Evolutionary conservation across 2,329 filamentous ascomycete genomes (phyloP).

Genomic region (Ascochyta rabiei): DNA sequence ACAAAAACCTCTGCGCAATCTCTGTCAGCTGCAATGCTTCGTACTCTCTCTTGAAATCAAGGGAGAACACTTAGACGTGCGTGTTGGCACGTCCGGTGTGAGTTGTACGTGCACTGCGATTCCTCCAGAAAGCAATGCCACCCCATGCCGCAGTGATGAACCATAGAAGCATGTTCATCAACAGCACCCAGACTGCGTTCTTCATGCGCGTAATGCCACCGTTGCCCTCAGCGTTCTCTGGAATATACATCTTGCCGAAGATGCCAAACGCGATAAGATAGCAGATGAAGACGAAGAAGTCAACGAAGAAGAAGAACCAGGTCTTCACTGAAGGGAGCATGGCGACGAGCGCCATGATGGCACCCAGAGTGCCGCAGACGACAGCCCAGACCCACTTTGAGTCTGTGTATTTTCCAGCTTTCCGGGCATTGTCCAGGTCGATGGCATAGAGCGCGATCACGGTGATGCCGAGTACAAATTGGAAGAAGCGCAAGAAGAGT

Average conservation of each 20-base stretch:
- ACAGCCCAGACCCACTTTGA: slow-evolving; percentile 63
- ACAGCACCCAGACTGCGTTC: slow-evolving; percentile 82
- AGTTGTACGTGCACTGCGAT: slow-evolving; percentile 37
- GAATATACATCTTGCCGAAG: slow-evolving; percentile 82
- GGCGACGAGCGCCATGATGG: slow-evolving; percentile 59
- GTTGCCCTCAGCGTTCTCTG: slow-evolving; percentile 69
- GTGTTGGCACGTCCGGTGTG: slow-evolving; percentile 25
- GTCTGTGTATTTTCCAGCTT: slow-evolving; percentile 53
- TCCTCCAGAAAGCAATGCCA: slow-evolving; percentile 62
- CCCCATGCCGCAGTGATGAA: slow-evolving; percentile 65
- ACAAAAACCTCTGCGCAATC: slow-evolving; percentile 3
- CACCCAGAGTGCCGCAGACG: slow-evolving; percentile 32
- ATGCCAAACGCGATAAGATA: slow-evolving; percentile 84
- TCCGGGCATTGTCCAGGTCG: slow-evolving; percentile 45
- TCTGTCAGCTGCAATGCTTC: slow-evolving; percentile 6
- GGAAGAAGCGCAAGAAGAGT: slow-evolving; percentile 70
- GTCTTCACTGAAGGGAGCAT: slow-evolving; percentile 63
- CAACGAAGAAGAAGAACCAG: slow-evolving; percentile 68
- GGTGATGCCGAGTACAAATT: slow-evolving; percentile 76
- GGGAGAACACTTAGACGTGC: slow-evolving; percentile 30
- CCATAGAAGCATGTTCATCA: slow-evolving; percentile 79
- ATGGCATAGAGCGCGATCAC: slow-evolving; percentile 73
- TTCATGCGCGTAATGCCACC: slow-evolving; percentile 76
- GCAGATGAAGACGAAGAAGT: slow-evolving; percentile 72
- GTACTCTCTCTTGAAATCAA: background rate